Evolutionary conservation across 1,284 basidiomycete species (phyloP).

Genomic region (Athelia sp.): DNA sequence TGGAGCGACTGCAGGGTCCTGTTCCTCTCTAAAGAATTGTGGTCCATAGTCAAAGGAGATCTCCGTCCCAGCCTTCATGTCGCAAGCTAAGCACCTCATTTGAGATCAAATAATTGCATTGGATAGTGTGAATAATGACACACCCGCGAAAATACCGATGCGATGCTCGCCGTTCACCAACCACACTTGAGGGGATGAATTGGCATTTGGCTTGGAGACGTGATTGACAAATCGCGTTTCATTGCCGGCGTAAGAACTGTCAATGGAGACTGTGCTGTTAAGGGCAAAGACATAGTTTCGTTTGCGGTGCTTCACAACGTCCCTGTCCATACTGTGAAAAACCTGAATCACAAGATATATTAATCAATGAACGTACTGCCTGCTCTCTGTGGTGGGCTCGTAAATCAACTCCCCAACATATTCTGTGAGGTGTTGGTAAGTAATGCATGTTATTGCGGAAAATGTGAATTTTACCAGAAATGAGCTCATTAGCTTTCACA

Average conservation of each 20-base stretch:
- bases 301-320: conserved; percentile 29
- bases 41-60: conserved; percentile 49
- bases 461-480: conserved; percentile 30
- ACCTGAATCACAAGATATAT: conserved; percentile 7
- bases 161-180: conserved; percentile 55
- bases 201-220: conserved; percentile 24
- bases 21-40: too few relatives aligned
- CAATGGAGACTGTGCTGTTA: conserved; percentile 37
- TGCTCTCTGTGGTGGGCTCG: conserved; percentile 21
- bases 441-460: neutral
- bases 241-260: conserved; percentile 50
- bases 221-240: conserved; percentile 59
- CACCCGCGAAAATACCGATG: conserved; percentile 53
- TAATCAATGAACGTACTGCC: conserved; percentile 32
- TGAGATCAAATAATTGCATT: neutral
- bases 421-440: conserved; percentile 24
- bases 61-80: conserved; percentile 36
- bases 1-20: too few relatives aligned
- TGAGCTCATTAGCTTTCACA: conserved; percentile 23
- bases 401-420: conserved; percentile 40
- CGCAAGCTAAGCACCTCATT: conserved; percentile 20
- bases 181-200: conserved; percentile 39
- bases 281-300: conserved; percentile 56
- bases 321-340: conserved; percentile 23
- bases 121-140: conserved; percentile 11